A percentile compares a stretch with the other conserved stretches of the same genome.
phyloP scores from a whole-genome alignment of 805 yeast genomes.

The Huiozyma sinensis region DNA sequence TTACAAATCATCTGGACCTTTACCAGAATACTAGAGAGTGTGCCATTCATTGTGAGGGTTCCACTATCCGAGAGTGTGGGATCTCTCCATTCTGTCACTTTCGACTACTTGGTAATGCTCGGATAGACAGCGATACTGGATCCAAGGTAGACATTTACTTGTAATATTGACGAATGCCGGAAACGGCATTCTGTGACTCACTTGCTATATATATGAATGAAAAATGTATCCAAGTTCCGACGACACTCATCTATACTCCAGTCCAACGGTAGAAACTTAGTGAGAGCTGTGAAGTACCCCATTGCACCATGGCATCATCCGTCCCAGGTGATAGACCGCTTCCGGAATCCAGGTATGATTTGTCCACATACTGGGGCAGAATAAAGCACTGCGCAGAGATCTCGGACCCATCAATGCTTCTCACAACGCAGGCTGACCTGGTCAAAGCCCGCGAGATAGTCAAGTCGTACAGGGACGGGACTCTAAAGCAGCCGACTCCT shows the following conservation, averaged over 20 bases:
- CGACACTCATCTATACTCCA: neutral
- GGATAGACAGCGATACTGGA: no score
- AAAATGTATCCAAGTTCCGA: no score
- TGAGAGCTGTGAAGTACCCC: neutral
- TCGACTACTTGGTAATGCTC: no score
- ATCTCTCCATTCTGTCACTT: no score
- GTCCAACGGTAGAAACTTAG: neutral
- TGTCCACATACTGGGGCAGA: conserved; percentile 82
- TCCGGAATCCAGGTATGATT: conserved; percentile 73
- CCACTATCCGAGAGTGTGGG: no score
- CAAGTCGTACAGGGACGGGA: conserved; percentile 65
- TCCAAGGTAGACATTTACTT: no score
- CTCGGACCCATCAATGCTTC: conserved; percentile 82
- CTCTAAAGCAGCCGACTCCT: conserved; percentile 53
- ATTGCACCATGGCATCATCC: conserved; percentile 68
- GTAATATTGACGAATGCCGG: no score
- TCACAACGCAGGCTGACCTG: conserved; percentile 58
- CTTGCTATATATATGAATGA: no score
- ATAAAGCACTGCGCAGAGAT: conserved; percentile 90
- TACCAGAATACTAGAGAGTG: no score
- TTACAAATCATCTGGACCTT: no score
- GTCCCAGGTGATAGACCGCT: conserved; percentile 71
- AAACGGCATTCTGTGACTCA: no score
- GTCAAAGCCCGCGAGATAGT: conserved; percentile 53
- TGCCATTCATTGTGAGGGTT: no score